Percentiles rank a stretch among this genome's conserved stretches.
phyloP scores from a whole-genome alignment of 1,139 yeast genomes.

The Kodamaea plutei region DNA sequence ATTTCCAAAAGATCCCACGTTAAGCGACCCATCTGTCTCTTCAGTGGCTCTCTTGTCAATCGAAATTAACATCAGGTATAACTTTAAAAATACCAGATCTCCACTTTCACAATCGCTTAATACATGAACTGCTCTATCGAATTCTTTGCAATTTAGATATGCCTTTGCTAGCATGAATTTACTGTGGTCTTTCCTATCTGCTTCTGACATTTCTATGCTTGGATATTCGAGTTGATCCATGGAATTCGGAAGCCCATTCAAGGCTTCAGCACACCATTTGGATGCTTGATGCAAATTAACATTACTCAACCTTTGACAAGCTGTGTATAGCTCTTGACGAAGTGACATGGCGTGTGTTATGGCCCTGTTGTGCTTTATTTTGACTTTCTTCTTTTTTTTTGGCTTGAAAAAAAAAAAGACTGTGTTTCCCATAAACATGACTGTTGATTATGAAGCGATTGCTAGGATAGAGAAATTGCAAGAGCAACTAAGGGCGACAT shows the following conservation, averaged over 20 bases:
- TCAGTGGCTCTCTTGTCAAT: constrained; percentile 75
- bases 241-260: constrained; percentile 36
- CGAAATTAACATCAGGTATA: constrained; percentile 66
- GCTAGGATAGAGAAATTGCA: too few species aligned
- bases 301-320: constrained; percentile 25
- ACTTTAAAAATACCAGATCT: constrained; percentile 56
- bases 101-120: constrained; percentile 52
- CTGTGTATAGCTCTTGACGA: constrained; percentile 23
- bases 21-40: constrained; percentile 58
- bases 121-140: constrained; percentile 67
- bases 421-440: too few species aligned
- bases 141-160: constrained; percentile 81
- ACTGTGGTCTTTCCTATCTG: constrained; percentile 36
- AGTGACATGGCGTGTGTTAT: constrained; percentile 10
- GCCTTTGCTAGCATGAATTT: constrained; percentile 60
- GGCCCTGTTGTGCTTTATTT: not conserved
- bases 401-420: too few species aligned
- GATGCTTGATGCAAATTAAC: constrained; percentile 64
- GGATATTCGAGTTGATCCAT: constrained; percentile 14
- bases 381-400: not conserved
- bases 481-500: constrained; percentile 3
- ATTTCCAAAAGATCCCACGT: constrained; percentile 21
- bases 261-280: constrained; percentile 82
- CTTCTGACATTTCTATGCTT: constrained; percentile 7
- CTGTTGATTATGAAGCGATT: too few species aligned